phyloP scores from a whole-genome alignment of 2,329 filamentous ascomycete species.

The Fusarium camptoceras region DNA sequence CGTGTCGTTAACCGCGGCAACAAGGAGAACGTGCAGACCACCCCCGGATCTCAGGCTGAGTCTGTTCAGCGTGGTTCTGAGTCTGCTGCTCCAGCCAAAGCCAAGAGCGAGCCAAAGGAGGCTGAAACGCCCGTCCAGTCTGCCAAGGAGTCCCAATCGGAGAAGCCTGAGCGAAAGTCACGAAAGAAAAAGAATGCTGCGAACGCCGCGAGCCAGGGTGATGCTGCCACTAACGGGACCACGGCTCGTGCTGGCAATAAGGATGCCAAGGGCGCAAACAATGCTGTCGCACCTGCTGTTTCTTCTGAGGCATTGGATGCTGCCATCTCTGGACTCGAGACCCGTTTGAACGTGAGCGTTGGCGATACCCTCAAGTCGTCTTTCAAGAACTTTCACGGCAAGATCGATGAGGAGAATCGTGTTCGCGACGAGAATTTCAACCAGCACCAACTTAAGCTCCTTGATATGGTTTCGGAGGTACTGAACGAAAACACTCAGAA shows the following conservation, averaged over 20 bases:
- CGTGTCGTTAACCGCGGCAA: conserved; percentile 52
- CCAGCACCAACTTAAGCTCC: conserved; percentile 64
- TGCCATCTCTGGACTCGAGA: conserved; percentile 66
- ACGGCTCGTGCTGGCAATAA: conserved; percentile 53
- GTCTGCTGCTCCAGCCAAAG: conserved; percentile 52
- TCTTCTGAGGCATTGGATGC: conserved; percentile 63
- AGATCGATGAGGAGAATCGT: conserved; percentile 72
- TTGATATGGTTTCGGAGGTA: conserved; percentile 69
- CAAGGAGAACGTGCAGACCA: conserved; percentile 53
- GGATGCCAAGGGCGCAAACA: conserved; percentile 49
- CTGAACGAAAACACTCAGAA: conserved; percentile 74
- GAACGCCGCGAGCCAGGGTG: conserved; percentile 55
- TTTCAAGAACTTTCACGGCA: conserved; percentile 71
- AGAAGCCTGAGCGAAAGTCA: conserved; percentile 71
- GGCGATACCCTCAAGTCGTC: conserved; percentile 66
- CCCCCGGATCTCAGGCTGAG: conserved; percentile 43
- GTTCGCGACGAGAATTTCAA: conserved; percentile 64
- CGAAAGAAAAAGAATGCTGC: conserved; percentile 74
- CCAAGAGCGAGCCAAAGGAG: conserved; percentile 61
- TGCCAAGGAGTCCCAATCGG: conserved; percentile 56
- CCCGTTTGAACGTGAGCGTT: conserved; percentile 62
- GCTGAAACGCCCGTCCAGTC: conserved; percentile 57
- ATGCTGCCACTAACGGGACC: conserved; percentile 59
- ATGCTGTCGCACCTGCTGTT: conserved; percentile 45
- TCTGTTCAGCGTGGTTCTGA: conserved; percentile 50